These are phyloP conservation scores for Peniophora sp. DNA, from an alignment of 1,284 basidiomycete species.

Conservation along the genomic window DNA sequence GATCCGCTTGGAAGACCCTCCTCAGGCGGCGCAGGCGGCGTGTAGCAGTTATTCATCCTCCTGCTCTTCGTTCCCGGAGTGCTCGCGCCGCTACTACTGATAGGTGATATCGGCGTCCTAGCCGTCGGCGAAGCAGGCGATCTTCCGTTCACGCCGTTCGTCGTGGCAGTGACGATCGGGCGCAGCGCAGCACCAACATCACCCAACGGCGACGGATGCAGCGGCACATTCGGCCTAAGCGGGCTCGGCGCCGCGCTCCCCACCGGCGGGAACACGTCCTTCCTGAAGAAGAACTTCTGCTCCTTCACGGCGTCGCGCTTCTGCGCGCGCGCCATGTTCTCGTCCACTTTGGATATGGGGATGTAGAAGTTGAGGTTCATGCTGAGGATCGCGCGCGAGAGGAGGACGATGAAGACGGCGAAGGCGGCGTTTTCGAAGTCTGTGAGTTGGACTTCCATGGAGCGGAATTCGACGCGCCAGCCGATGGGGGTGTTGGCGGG, in stretches of 20 bases:
- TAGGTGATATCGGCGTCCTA: neutral
- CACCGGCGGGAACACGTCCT: slow-evolving; percentile 68
- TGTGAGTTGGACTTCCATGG: slow-evolving; percentile 98
- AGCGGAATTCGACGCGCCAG: slow-evolving; percentile 97
- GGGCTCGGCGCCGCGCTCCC: slow-evolving; percentile 30
- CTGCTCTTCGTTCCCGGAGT: slow-evolving; percentile 41
- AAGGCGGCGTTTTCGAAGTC: slow-evolving; percentile 99
- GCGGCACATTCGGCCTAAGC: too few relatives aligned
- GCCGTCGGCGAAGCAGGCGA: neutral
- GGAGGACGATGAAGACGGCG: slow-evolving; percentile 87
- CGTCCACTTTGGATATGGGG: slow-evolving; percentile 96
- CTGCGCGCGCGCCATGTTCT: slow-evolving; percentile 93
- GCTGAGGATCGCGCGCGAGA: slow-evolving; percentile 88
- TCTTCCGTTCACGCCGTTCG: neutral
- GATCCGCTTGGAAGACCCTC: slow-evolving; percentile 32
- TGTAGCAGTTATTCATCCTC: slow-evolving; percentile 65
- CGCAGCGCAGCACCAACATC: slow-evolving; percentile 38
- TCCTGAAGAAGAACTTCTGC: slow-evolving; percentile 87
- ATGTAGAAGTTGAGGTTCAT: slow-evolving; percentile 95
- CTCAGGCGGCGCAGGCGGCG: slow-evolving; percentile 43
- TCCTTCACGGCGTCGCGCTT: slow-evolving; percentile 68
- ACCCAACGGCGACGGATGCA: too few relatives aligned
- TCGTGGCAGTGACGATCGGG: too few relatives aligned
- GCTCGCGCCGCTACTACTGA: slow-evolving; percentile 15
- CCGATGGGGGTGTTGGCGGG: slow-evolving; percentile 88